Base-by-base conservation (phyloP, 441 rosid genomes). In the Geranium incanum region DNA sequence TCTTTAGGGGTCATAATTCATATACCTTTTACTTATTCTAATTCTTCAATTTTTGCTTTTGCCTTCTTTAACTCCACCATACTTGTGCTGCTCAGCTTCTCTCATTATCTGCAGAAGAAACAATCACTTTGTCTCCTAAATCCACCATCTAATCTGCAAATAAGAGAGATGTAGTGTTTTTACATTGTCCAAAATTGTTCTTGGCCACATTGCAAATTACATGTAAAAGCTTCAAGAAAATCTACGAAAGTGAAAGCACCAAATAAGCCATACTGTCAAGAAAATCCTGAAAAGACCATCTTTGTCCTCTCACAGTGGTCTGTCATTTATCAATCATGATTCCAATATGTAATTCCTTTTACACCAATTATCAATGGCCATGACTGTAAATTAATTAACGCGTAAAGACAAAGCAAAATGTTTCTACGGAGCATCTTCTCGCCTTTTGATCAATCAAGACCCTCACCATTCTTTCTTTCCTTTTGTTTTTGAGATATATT, bases 231-330 rank as follows among this genome's bases (percentile, higher is more conserved):
- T 60, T 50, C 50, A 76, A 55, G 62, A 74, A 81, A 78, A 81
- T 75, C 81, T 68, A 41, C 37, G 37, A 83, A 72, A 79, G 81
- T 70, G 70, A 74, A 28, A 60, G 59, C 71, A 62, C 39, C 39
- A 18, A 59, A 57, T 75, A 65, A 55, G 62, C 50, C 62, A 59
- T 45, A 23, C 67, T 63, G 12, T 55, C 75, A 52, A 41, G 66
- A 69, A 72, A 64, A 55, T 5, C 19, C 21, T 45, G 63, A 41
- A 37, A 84, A 83, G 81, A 69, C 62, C 23, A 50, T 39, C 64
- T 79, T 78, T 78, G 83, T 79, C 83, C 69, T 70, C 18, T 74
- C 74, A 69, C 52, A 77, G 37, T 76, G 72, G 80, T 74, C 70
- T 69, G 67, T 77, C 80, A 69, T 45, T 78, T 55, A 15, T 18